Base-by-base conservation (phyloP, 2,329 filamentous ascomycete genomes). In the Colletotrichum simmondsii region DNA sequence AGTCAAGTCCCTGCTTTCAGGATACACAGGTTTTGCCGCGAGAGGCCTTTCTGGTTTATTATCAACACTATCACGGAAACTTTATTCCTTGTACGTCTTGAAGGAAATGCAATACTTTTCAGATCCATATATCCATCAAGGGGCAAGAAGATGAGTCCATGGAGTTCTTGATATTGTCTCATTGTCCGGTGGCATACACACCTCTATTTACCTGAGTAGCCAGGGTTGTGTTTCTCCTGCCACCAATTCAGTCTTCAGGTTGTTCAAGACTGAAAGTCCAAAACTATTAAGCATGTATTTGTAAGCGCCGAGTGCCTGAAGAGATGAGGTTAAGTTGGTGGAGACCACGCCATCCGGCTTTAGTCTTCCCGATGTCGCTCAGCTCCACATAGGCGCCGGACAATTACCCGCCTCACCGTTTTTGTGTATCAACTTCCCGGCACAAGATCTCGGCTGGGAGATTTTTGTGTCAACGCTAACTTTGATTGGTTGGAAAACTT, bases 321-420 rank as follows among this genome's bases (percentile, higher is more conserved):
- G 37, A 42, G 37, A 16, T 16, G 37, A 42, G 32, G 35, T 42
- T 46, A 26, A 46, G 19, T 42, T 26, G 62, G 68, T 67, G 56
- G 63, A 46, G 63, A 71, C 26, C 63, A 57, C 32, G 24, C 56
- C 63, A 67, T 32, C 56, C 24, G 56, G 63, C 46, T 67, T 37
- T 32, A 10, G 46, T 37, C 49, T 12, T 67, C 37, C 56, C 37
- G n/a, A 35, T 53, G n/a, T 49, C 35, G 5, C 7, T 49, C 14
- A 46, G 22, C 32, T 52, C 64, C 64, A 67, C 56, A 49, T 49
- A 26, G 28, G 42, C 54, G 28, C 56, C 22, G 56, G 28, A 49
- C 22, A 22, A 49, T 16, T 60, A 11, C 16, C 42, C 42, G 42
- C 35, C 26, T 42, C 26, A 49, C 42, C 42, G 42, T 49, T 49